These are phyloP conservation scores for Populus nigra DNA, from an alignment of 345 rosid genomes.

Conservation along the genomic window DNA sequence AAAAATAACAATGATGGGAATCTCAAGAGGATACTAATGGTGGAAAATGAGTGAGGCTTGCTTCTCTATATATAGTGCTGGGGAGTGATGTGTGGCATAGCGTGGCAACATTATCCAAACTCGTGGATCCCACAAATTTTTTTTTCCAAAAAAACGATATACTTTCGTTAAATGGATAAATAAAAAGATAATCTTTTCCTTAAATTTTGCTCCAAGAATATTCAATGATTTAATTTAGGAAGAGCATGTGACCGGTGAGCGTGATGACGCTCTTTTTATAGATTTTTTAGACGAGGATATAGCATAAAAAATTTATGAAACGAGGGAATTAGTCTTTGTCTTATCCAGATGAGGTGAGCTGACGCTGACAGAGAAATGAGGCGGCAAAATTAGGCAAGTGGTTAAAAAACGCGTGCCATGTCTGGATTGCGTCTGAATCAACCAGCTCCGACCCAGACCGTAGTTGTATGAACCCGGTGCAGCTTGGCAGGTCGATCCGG, in stretches of 20 bases:
- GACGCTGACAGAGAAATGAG: not conserved
- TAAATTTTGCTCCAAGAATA: not conserved
- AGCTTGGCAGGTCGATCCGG: fast-evolving
- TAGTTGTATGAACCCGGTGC: too few relatives aligned
- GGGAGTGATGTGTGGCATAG: not conserved
- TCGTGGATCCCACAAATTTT: not conserved
- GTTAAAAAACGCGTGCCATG: not conserved
- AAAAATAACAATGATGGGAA: not conserved
- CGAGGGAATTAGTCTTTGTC: not conserved
- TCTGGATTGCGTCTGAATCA: not conserved
- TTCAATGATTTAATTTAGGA: not conserved
- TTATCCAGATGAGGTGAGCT: conserved; percentile 22
- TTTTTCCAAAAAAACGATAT: not conserved
- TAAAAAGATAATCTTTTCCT: not conserved
- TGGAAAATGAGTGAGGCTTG: not conserved
- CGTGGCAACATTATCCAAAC: conserved; percentile 47
- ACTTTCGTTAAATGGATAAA: not conserved
- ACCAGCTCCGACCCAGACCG: not conserved
- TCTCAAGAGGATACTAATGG: not conserved
- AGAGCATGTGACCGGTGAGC: not conserved
- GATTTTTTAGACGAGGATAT: not conserved
- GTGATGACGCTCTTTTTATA: not conserved
- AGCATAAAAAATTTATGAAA: not conserved
- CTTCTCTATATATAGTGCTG: conserved; percentile 4
- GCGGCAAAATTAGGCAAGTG: not conserved